Conservation (phyloP, 441 rosid species). For the Arabidopsis hybrid region DNA sequence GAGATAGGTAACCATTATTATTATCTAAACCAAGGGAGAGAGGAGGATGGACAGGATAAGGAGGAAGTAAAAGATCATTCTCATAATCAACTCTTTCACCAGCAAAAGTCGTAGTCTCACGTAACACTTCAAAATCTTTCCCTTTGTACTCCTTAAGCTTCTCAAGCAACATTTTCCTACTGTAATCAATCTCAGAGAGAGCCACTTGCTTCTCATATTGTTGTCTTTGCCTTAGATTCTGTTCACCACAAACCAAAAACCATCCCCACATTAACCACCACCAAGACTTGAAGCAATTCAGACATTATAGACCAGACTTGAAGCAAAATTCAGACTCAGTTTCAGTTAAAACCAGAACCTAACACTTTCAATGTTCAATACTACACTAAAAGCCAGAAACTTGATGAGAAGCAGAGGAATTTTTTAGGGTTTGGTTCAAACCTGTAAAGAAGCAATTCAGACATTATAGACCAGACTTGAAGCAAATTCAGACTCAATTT, state of each 20-base stretch:
- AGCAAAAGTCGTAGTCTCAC: slow-evolving; percentile 75
- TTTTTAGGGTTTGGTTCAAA: slow-evolving; percentile 31
- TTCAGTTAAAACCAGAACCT: neutral
- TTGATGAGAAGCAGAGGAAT: neutral
- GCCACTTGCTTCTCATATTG: slow-evolving; percentile 84
- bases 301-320: neutral
- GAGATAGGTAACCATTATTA: slow-evolving; percentile 51
- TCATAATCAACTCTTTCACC: slow-evolving; percentile 80
- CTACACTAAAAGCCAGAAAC: slow-evolving; percentile 19
- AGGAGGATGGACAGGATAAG: slow-evolving; percentile 70
- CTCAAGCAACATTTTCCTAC: slow-evolving; percentile 73
- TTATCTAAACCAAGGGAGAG: slow-evolving; percentile 51
- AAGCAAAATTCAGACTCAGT: slow-evolving; percentile 12
- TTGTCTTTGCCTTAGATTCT: slow-evolving; percentile 82
- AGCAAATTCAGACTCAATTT: slow-evolving; percentile 61
- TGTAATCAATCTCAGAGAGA: slow-evolving; percentile 76
- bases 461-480: too few species aligned
- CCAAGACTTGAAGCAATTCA: neutral
- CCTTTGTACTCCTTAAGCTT: slow-evolving; percentile 87
- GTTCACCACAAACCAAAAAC: slow-evolving; percentile 21
- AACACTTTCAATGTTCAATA: neutral
- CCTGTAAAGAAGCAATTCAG: slow-evolving; percentile 58
- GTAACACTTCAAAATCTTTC: slow-evolving; percentile 68
- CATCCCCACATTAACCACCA: neutral
- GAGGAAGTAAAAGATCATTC: slow-evolving; percentile 86